phyloP scores from a whole-genome alignment of 1,284 basidiomycete species.

The Mycosarcoma mackinlayi region DNA sequence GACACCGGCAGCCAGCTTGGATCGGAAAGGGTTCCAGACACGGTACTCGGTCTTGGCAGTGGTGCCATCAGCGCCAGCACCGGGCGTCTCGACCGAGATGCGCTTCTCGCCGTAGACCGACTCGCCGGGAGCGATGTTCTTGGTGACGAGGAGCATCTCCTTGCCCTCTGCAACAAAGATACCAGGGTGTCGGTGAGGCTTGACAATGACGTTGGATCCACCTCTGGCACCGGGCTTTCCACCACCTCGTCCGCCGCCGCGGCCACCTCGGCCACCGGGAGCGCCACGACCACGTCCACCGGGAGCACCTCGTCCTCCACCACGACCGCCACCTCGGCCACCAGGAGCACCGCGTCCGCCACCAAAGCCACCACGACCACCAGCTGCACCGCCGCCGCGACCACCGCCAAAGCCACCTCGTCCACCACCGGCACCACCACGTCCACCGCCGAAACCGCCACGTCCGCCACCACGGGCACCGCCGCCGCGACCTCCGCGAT shows the following conservation, averaged over 20 bases:
- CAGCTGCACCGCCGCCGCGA: conserved; percentile 71
- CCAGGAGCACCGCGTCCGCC: conserved; percentile 54
- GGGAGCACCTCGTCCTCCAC: conserved; percentile 56
- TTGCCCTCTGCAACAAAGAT: conserved; percentile 76
- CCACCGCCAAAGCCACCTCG: conserved; percentile 58
- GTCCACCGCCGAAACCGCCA: conserved; percentile 51
- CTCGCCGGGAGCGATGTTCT: conserved; percentile 96
- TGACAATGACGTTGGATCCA: conserved; percentile 81
- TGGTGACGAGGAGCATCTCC: conserved; percentile 96
- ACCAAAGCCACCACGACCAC: conserved; percentile 69
- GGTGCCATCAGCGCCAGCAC: conserved; percentile 73
- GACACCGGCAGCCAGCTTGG: conserved; percentile 96
- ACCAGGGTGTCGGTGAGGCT: conserved; percentile 93
- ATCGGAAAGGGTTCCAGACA: conserved; percentile 99
- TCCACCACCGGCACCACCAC: conserved; percentile 72
- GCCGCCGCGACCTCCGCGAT: conserved; percentile 62
- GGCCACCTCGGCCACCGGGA: conserved; percentile 63
- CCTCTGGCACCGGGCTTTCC: conserved; percentile 70
- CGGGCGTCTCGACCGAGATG: conserved; percentile 73
- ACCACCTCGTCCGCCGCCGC: conserved; percentile 57
- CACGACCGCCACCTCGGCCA: conserved; percentile 40
- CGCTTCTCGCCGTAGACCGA: conserved; percentile 97
- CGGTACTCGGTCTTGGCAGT: conserved; percentile 91
- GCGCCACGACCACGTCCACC: conserved; percentile 57
- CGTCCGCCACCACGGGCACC: conserved; percentile 57